A percentile compares a stretch with the other conserved stretches of the same genome.
Evolutionary conservation across 2,329 filamentous ascomycete genomes (phyloP).

Genomic region (Ceratocystiopsis brevicomis): DNA sequence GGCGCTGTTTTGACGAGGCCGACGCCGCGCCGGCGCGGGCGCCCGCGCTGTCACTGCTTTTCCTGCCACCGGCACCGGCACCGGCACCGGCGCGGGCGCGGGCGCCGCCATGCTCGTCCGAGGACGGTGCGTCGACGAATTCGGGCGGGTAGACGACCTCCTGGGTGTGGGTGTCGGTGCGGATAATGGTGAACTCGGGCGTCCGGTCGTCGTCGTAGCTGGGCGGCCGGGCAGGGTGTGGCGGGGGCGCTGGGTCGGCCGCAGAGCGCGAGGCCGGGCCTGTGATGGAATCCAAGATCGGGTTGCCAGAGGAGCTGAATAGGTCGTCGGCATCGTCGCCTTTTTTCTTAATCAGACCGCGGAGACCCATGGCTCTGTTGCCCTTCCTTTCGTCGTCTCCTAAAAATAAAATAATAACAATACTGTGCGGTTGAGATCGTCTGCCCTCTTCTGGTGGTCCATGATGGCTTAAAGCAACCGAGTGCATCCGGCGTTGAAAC

Average conservation of each 20-base stretch:
- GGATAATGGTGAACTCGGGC: slow-evolving; percentile 65
- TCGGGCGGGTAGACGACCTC: slow-evolving; percentile 58
- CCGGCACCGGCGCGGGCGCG: too few species aligned
- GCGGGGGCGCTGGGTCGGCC: neutral
- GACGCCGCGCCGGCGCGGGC: neutral
- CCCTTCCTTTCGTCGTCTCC: neutral
- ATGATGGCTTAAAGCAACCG: too few species aligned
- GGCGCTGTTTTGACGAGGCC: slow-evolving; percentile 6
- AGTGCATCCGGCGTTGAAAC: too few species aligned
- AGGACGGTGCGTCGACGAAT: neutral
- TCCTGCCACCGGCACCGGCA: too few species aligned
- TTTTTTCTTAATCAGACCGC: slow-evolving; percentile 5
- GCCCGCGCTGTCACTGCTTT: slow-evolving; percentile 14
- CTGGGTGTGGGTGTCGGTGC: slow-evolving; percentile 63
- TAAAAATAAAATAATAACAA: too few species aligned
- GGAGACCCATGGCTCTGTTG: slow-evolving; percentile 5
- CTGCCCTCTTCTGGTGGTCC: too few species aligned
- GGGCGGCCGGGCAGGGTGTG: slow-evolving; percentile 18
- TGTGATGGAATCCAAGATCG: neutral
- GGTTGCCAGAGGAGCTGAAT: neutral
- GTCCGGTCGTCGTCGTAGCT: slow-evolving; percentile 12
- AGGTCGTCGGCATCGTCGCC: slow-evolving; percentile 2
- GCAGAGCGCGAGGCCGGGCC: neutral
- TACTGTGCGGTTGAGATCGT: too few species aligned
- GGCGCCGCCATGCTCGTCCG: neutral